Conservation (phyloP, 768 basidiomycete genomes). For the Tubosaeta sp. region DNA sequence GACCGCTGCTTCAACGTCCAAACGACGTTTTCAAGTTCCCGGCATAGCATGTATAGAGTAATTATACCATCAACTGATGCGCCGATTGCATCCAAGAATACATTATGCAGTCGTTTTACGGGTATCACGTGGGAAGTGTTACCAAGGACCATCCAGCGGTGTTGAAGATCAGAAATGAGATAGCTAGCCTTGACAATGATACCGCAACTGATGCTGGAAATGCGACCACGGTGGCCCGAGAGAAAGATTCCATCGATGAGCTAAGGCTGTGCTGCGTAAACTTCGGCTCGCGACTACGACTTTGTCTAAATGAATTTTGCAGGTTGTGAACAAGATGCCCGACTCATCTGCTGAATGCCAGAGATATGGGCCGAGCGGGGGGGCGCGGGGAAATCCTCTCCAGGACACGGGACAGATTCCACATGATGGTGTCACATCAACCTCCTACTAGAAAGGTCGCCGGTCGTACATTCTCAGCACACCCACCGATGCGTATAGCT, state of each 20-base stretch:
- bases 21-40: not conserved
- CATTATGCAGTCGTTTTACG: not conserved
- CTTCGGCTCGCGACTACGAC: no score
- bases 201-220: not conserved
- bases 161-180: not conserved
- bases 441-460: not conserved
- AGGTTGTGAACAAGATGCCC: not conserved
- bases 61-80: not conserved
- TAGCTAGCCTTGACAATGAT: not conserved
- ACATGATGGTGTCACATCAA: not conserved
- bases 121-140: not conserved
- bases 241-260: not conserved
- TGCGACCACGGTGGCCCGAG: no score
- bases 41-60: not conserved
- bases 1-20: not conserved
- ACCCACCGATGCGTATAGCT: no score
- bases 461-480: not conserved
- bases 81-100: not conserved
- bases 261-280: not conserved
- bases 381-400: not conserved
- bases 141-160: not conserved
- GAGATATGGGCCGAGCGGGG: no score
- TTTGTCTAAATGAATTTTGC: no score
- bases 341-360: not conserved
- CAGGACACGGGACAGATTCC: not conserved